Conservation (phyloP, 2,329 filamentous ascomycete genomes). For the Stachybotrys elegans region DNA sequence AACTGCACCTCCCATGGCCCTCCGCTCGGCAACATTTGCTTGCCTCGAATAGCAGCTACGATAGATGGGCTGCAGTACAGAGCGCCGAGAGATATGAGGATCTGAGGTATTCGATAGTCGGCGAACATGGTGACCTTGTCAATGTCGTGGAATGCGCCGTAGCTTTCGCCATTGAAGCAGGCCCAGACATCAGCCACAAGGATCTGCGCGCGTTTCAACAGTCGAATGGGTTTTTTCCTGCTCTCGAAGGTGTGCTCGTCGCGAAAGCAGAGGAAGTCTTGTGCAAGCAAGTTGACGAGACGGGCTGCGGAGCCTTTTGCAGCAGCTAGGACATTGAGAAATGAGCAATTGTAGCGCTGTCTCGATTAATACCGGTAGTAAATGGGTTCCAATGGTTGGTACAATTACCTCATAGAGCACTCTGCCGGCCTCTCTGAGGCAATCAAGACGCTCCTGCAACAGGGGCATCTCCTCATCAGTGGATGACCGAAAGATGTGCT, state of each 20-base stretch:
- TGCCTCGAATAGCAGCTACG: slow-evolving; percentile 61
- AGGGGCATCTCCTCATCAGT: slow-evolving; percentile 86
- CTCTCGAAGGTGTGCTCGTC: slow-evolving; percentile 75
- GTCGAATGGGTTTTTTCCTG: slow-evolving; percentile 62
- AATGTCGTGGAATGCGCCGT: slow-evolving; percentile 82
- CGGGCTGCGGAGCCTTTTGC: slow-evolving; percentile 75
- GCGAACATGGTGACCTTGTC: slow-evolving; percentile 98
- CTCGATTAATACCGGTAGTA: no score
- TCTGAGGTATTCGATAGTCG: slow-evolving; percentile 95
- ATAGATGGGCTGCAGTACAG: slow-evolving; percentile 79
- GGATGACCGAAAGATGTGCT: slow-evolving; percentile 77
- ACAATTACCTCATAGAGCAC: slow-evolving; percentile 67
- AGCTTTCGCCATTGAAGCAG: slow-evolving; percentile 77
- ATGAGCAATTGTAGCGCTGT: slow-evolving; percentile 70
- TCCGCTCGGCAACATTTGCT: slow-evolving; percentile 63
- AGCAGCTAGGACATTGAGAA: slow-evolving; percentile 66
- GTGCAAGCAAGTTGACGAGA: slow-evolving; percentile 79
- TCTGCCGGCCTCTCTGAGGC: slow-evolving; percentile 75
- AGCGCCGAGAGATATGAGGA: slow-evolving; percentile 77
- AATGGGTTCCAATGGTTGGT: slow-evolving; percentile 4
- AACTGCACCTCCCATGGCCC: slow-evolving; percentile 81
- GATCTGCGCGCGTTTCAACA: slow-evolving; percentile 94
- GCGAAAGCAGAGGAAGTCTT: slow-evolving; percentile 78
- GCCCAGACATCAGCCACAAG: slow-evolving; percentile 96
- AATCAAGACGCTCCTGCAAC: slow-evolving; percentile 69